These are phyloP conservation scores for Plasmodium yoelii DNA, from an alignment of 169 alveolate genomes.

Conservation along the genomic window DNA sequence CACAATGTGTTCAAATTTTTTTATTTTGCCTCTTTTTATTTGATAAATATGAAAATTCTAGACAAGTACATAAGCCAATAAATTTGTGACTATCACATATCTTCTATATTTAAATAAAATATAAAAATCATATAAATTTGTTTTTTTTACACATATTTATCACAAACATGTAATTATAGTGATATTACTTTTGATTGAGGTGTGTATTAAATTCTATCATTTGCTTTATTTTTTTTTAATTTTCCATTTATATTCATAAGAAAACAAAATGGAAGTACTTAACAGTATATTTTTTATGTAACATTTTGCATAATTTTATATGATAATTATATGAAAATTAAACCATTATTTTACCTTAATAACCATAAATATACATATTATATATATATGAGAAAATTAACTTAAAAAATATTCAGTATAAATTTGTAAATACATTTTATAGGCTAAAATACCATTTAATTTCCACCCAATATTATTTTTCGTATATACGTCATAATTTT, in stretches of 20 bases:
- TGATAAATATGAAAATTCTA: conserved; percentile 6
- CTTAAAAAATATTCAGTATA: conserved; percentile 5
- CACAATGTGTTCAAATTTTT: conserved; percentile 43
- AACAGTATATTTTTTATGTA: neutral
- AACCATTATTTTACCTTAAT: conserved; percentile 7
- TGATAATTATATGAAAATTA: conserved; percentile 13
- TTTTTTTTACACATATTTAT: conserved; percentile 16
- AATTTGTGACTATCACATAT: conserved; percentile 14
- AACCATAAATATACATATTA: conserved; percentile 2
- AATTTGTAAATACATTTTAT: conserved; percentile 2
- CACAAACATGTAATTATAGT: neutral
- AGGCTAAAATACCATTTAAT: conserved; percentile 18
- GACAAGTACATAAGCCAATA: conserved; percentile 3
- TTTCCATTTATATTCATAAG: neutral
- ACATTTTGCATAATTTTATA: conserved; percentile 1
- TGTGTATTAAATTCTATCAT: too few species aligned
- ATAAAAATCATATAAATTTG: neutral
- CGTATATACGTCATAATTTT: conserved; percentile 15
- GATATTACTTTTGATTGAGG: too few species aligned
- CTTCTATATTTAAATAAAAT: conserved; percentile 11
- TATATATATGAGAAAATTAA: conserved; percentile 13
- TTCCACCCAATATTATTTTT: conserved; percentile 13
- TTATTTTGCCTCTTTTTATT: conserved; percentile 8
- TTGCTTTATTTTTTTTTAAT: too few species aligned
- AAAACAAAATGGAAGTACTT: conserved; percentile 10